A percentile compares a stretch with the other conserved stretches of the same genome.
phyloP scores from a whole-genome alignment of 768 basidiomycete genomes.

The Rhizopogon vulgaris region DNA sequence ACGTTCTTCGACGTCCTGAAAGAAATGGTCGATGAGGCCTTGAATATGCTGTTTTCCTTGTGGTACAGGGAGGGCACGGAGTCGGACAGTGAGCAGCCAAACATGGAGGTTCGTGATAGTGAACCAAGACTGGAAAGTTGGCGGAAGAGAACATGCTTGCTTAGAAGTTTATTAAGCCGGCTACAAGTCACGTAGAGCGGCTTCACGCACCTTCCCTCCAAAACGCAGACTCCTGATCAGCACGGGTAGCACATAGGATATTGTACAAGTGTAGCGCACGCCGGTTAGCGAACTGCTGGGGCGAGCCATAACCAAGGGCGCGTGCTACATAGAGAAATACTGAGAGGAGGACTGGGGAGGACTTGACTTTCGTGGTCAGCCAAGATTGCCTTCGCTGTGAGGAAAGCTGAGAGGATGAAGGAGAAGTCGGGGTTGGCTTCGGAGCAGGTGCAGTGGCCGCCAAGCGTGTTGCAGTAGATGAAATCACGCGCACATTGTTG shows the following conservation, averaged over 20 bases:
- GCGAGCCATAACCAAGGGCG: conserved; percentile 53
- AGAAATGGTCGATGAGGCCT: conserved; percentile 89
- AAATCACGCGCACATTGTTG: background rate
- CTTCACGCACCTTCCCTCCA: conserved; percentile 59
- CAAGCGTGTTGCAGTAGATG: background rate
- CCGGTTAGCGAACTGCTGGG: conserved; percentile 55
- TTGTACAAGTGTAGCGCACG: conserved; percentile 56
- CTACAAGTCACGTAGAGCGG: background rate
- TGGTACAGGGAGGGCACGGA: conserved; percentile 71
- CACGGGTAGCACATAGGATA: conserved; percentile 44
- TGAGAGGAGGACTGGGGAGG: conserved; percentile 40
- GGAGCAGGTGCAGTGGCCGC: background rate
- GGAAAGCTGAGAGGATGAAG: background rate
- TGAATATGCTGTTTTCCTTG: conserved; percentile 69
- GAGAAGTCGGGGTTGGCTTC: background rate
- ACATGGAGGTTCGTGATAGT: conserved; percentile 88
- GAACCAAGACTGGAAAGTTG: conserved; percentile 97
- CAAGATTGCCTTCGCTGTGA: conserved; percentile 34
- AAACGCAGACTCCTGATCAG: conserved; percentile 55
- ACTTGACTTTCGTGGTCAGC: conserved; percentile 49
- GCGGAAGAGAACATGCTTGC: conserved; percentile 77
- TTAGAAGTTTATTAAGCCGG: background rate
- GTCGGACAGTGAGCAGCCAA: conserved; percentile 83
- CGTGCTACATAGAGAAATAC: conserved; percentile 44
- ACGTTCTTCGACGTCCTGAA: conserved; percentile 88